Conservation (phyloP, 495 filamentous ascomycete species). For the Trichoderma orchidacearum region DNA sequence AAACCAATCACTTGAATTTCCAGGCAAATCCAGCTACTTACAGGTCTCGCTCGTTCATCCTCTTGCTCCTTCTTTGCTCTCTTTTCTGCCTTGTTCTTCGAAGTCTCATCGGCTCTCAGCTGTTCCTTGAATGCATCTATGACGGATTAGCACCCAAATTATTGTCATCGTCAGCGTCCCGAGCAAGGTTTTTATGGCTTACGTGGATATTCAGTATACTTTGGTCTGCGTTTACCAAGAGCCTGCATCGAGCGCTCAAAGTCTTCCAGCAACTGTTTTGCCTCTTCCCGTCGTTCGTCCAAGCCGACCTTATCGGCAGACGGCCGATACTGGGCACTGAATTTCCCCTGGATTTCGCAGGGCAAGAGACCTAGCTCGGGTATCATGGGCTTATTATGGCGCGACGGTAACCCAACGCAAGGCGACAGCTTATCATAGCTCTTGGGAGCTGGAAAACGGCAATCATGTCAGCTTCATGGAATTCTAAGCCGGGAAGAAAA, state of each 20-base stretch:
- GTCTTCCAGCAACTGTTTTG: background rate
- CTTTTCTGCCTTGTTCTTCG: slow-evolving; percentile 2
- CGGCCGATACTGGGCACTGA: background rate
- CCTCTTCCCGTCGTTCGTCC: background rate
- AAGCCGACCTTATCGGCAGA: background rate
- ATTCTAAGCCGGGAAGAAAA: background rate
- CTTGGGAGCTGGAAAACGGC: background rate
- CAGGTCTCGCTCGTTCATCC: slow-evolving; percentile 1
- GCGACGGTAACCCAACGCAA: background rate
- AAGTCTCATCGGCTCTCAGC: slow-evolving; percentile 2
- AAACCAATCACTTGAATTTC: no score
- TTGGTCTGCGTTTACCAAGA: slow-evolving; percentile 1
- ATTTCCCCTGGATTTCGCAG: slow-evolving; percentile 2
- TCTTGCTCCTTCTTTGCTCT: slow-evolving; percentile 4
- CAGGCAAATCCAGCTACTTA: slow-evolving; percentile 2
- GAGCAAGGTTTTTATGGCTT: background rate
- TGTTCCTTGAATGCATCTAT: slow-evolving; percentile 4
- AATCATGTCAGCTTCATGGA: background rate
- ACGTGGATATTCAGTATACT: slow-evolving; percentile 6
- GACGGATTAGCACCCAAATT: background rate
- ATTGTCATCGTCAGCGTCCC: background rate
- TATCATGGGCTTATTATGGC: background rate
- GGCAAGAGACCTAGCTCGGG: background rate
- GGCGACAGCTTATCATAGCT: slow-evolving; percentile 5
- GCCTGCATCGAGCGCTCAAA: slow-evolving; percentile 1